Evolutionary conservation across 2,329 filamentous ascomycete species (phyloP).

Genomic region (Stylonectria norvegica): DNA sequence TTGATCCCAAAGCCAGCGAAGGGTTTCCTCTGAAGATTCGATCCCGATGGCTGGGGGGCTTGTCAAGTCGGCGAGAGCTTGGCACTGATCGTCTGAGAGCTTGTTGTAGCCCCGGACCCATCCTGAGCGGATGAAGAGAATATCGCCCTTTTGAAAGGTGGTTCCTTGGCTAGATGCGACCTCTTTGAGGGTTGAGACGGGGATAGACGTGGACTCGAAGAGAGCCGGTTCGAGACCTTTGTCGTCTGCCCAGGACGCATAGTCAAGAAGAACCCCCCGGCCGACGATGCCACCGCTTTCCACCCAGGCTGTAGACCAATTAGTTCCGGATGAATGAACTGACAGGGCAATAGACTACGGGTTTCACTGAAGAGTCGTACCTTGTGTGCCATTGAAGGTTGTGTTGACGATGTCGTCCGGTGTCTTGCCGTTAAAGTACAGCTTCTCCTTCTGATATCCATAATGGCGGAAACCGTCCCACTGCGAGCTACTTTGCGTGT

Average conservation of each 20-base stretch:
- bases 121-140: constrained; percentile 54
- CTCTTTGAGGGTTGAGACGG: constrained; percentile 39
- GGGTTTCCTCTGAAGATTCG: constrained; percentile 44
- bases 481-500: constrained; percentile 38
- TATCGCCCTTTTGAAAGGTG: constrained; percentile 47
- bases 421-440: constrained; percentile 33
- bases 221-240: constrained; percentile 35
- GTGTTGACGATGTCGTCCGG: constrained; percentile 43
- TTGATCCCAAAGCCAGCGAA: constrained; percentile 57
- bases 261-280: constrained; percentile 52
- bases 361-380: constrained; percentile 15
- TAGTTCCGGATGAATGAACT: too few relatives aligned
- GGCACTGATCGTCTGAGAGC: constrained; percentile 35
- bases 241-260: constrained; percentile 41
- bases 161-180: constrained; percentile 43
- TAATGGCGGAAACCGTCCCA: constrained; percentile 40
- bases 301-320: constrained; percentile 18
- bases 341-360: neutral
- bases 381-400: constrained; percentile 28
- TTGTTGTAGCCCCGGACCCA: constrained; percentile 44
- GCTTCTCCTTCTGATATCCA: constrained; percentile 35
- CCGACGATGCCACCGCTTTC: constrained; percentile 45
- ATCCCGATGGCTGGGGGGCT: constrained; percentile 39
- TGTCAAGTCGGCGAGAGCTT: constrained; percentile 30
- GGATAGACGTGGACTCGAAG: constrained; percentile 42